Conservation (phyloP, 192 early-diverging fungal species). For the Blastocladiella britannica region DNA sequence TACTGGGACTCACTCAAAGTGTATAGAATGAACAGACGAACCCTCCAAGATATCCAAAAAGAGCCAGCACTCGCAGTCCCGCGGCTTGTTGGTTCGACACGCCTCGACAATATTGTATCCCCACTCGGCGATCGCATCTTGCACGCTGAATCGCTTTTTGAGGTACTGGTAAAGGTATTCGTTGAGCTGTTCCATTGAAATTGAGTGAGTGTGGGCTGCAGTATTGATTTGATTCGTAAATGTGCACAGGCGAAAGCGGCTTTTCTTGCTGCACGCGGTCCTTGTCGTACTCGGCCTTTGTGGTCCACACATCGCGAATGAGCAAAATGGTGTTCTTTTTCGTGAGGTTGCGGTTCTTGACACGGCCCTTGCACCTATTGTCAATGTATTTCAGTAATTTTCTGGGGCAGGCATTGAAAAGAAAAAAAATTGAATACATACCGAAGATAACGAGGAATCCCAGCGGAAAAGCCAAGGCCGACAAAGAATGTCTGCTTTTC, state of each 20-base stretch:
- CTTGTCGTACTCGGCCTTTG: constrained; percentile 23
- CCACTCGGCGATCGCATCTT: constrained; percentile 34
- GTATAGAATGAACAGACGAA: no score
- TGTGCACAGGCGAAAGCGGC: no score
- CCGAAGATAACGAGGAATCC: constrained; percentile 23
- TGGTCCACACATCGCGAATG: constrained; percentile 30
- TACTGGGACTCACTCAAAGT: no score
- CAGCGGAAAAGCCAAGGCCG: constrained; percentile 14
- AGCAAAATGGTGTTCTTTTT: constrained; percentile 15
- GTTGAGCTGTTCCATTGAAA: constrained; percentile 11
- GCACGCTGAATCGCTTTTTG: constrained; percentile 32
- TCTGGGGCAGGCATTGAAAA: no score
- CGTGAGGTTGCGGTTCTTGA: constrained; percentile 20
- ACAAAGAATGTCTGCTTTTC: constrained; percentile 10
- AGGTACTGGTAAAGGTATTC: constrained; percentile 32
- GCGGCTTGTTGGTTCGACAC: constrained; percentile 10
- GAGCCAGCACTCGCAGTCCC: constrained; percentile 16
- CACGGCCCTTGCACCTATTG: constrained; percentile 22
- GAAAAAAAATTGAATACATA: constrained; percentile 5
- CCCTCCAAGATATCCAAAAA: constrained; percentile 20
- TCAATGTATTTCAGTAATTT: background rate
- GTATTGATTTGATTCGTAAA: no score
- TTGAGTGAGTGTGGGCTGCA: constrained; percentile 5
- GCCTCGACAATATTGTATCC: constrained; percentile 29
- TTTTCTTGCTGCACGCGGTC: background rate